These are phyloP conservation scores for Pseudopithomyces maydicus DNA, from an alignment of 2,329 filamentous ascomycete species.

Conservation along the genomic window DNA sequence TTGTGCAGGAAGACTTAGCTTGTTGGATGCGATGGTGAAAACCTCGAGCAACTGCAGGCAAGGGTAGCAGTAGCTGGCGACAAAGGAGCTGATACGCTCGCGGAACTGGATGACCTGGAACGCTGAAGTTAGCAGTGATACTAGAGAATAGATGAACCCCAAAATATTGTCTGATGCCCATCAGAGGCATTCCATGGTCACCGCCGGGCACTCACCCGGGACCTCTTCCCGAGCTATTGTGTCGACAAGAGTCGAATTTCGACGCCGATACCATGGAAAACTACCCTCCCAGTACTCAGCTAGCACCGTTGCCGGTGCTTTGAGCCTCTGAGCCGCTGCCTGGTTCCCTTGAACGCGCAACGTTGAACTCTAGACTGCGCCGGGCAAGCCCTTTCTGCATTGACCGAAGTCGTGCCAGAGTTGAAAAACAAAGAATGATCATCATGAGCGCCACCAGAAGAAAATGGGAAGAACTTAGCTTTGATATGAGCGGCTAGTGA, in stretches of 20 bases:
- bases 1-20: neutral
- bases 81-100: too few relatives aligned
- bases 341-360: neutral
- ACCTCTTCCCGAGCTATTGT: too few relatives aligned
- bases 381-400: neutral
- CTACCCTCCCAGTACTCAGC: neutral
- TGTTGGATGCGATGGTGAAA: neutral
- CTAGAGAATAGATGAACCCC: neutral
- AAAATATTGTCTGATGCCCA: neutral
- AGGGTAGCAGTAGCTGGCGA: too few relatives aligned
- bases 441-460: neutral
- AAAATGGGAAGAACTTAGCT: neutral
- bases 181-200: neutral
- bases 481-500: neutral
- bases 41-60: too few relatives aligned
- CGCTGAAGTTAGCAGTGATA: neutral
- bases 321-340: neutral
- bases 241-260: too few relatives aligned
- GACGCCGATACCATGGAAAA: too few relatives aligned
- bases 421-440: neutral
- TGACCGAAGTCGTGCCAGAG: neutral
- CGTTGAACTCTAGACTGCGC: neutral
- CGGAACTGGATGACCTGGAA: too few relatives aligned
- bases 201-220: neutral
- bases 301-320: neutral